Conservation (phyloP, 1,139 yeast genomes). For the Debaryomycetaceae sp. region DNA sequence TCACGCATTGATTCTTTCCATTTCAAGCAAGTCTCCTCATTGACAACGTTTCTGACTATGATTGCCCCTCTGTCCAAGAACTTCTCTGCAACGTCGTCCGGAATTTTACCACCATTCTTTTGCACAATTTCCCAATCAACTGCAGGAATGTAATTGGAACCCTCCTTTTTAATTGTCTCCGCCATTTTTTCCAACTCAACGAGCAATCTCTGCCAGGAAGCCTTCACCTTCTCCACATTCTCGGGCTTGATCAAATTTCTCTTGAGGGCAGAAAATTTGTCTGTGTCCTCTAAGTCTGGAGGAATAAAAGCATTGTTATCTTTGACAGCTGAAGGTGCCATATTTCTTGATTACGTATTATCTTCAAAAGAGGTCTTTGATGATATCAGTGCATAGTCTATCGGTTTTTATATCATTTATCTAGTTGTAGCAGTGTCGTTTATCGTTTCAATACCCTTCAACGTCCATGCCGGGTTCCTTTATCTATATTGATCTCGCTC, state of each 20-base stretch:
- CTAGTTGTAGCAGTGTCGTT: no score
- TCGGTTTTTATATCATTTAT: no score
- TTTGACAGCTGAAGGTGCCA: neutral
- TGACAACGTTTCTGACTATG: conserved; percentile 26
- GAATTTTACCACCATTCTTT: conserved; percentile 8
- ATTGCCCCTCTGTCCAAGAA: conserved; percentile 21
- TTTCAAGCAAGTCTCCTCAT: conserved; percentile 19
- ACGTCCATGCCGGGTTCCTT: no score
- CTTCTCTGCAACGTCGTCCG: conserved; percentile 10
- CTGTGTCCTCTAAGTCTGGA: neutral
- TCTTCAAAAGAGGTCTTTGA: neutral
- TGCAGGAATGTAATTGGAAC: conserved; percentile 16
- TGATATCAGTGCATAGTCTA: no score
- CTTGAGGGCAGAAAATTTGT: conserved; percentile 15
- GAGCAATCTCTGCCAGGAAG: conserved; percentile 22
- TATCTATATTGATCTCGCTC: no score
- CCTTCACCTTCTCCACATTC: conserved; percentile 17
- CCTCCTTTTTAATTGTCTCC: conserved; percentile 13
- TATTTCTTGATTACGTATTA: neutral
- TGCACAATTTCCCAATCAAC: conserved; percentile 8
- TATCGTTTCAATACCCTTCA: no score
- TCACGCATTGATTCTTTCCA: conserved; percentile 16
- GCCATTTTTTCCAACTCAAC: conserved; percentile 16
- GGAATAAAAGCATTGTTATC: neutral
- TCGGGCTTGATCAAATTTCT: conserved; percentile 12